These are phyloP conservation scores for Berkeleyomyces basicola DNA, from an alignment of 2,329 filamentous ascomycete genomes.

Conservation along the genomic window DNA sequence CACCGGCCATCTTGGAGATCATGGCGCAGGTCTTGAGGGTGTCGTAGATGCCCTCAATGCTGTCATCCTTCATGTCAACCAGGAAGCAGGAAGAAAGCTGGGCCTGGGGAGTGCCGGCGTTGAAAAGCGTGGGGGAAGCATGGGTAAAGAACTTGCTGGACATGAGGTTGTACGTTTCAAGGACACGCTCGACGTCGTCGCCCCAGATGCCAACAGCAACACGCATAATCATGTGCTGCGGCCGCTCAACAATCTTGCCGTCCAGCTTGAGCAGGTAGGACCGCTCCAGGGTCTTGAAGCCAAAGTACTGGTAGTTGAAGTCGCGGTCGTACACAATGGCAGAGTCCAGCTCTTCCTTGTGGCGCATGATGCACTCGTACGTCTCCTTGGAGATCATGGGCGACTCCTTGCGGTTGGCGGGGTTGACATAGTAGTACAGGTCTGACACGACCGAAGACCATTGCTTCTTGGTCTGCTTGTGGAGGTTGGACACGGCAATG, in stretches of 20 bases:
- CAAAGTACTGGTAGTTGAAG: slow-evolving; percentile 99
- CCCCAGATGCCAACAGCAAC: slow-evolving; percentile 94
- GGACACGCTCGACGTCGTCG: slow-evolving; percentile 80
- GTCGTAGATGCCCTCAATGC: slow-evolving; percentile 98
- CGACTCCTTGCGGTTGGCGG: slow-evolving; percentile 65
- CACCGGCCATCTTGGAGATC: slow-evolving; percentile 99
- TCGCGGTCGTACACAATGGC: slow-evolving; percentile 98
- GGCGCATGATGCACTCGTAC: slow-evolving; percentile 86
- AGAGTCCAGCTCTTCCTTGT: slow-evolving; percentile 94
- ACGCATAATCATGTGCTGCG: slow-evolving; percentile 99
- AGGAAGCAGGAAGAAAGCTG: slow-evolving; percentile 98
- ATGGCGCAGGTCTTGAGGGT: slow-evolving; percentile 98
- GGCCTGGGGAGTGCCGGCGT: slow-evolving; percentile 83
- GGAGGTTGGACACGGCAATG: slow-evolving; percentile 96
- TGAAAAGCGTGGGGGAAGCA: slow-evolving; percentile 94
- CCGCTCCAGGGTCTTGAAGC: slow-evolving; percentile 96
- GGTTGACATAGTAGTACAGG: slow-evolving; percentile 90
- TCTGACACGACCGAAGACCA: slow-evolving; percentile 92
- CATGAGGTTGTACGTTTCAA: slow-evolving; percentile 98
- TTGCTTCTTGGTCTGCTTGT: slow-evolving; percentile 99
- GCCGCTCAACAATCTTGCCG: slow-evolving; percentile 90
- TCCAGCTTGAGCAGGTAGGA: slow-evolving; percentile 93
- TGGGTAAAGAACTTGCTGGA: slow-evolving; percentile 98
- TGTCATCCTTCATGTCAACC: slow-evolving; percentile 98
- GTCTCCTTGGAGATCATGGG: slow-evolving; percentile 91